Percentiles rank a stretch among this genome's conserved stretches.
phyloP scores from a whole-genome alignment of 805 yeast genomes.

The Kazachstania kunashirensis region DNA sequence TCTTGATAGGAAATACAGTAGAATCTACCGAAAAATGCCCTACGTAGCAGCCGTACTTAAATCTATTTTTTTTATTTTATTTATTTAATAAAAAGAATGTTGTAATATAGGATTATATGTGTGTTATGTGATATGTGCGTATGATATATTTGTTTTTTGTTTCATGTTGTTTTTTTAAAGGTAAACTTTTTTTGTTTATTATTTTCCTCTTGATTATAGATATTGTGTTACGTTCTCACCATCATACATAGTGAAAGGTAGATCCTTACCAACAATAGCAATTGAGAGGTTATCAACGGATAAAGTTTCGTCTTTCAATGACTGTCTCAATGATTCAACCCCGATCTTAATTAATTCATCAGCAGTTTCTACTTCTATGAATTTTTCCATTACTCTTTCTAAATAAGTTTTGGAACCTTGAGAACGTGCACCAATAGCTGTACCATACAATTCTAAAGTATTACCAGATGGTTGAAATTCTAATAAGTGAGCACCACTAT shows the following conservation, averaged over 20 bases:
- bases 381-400: conserved; percentile 72
- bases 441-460: conserved; percentile 80
- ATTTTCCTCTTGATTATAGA: too few species aligned
- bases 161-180: too few species aligned
- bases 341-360: conserved; percentile 80
- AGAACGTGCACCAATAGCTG: conserved; percentile 97
- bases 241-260: conserved; percentile 67
- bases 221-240: conserved; percentile 60
- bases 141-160: too few species aligned
- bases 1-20: too few species aligned
- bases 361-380: conserved; percentile 42
- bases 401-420: conserved; percentile 96
- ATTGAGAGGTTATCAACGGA: conserved; percentile 77
- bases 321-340: conserved; percentile 84
- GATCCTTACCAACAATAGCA: conserved; percentile 82
- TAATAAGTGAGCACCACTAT: conserved; percentile 83
- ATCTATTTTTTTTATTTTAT: too few species aligned
- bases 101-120: too few species aligned
- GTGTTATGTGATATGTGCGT: too few species aligned
- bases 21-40: too few species aligned
- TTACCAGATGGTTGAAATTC: conserved; percentile 97
- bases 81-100: too few species aligned
- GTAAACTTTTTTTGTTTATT: too few species aligned
- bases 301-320: conserved; percentile 89
- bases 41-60: too few species aligned